phyloP scores from a whole-genome alignment of 2,329 filamentous ascomycete species.

The Falciphora oryzae region DNA sequence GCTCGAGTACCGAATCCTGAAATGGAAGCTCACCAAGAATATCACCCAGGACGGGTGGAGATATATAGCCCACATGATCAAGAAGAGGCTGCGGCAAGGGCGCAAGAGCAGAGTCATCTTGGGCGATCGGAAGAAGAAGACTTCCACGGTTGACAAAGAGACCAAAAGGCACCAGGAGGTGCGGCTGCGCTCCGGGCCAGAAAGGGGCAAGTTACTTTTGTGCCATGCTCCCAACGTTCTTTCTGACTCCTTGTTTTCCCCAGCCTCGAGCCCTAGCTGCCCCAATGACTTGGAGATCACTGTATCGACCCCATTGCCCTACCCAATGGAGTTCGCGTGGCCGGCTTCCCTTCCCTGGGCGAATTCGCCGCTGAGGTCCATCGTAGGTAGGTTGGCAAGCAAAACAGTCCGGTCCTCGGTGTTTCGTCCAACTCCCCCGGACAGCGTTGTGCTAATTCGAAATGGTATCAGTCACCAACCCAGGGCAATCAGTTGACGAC shows the following conservation, averaged over 20 bases:
- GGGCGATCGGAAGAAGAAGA: not conserved
- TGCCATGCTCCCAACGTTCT: no score
- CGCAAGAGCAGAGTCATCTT: not conserved
- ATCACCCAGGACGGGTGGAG: not conserved
- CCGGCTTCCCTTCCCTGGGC: not conserved
- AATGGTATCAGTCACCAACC: no score
- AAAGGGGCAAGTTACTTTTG: no score
- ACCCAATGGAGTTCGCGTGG: not conserved
- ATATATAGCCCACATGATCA: not conserved
- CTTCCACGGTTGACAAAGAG: not conserved
- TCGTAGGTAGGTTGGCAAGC: not conserved
- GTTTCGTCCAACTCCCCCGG: no score
- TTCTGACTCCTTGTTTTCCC: no score
- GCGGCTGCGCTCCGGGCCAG: no score
- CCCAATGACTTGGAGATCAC: not conserved
- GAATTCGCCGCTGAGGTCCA: not conserved
- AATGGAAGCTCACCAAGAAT: constrained; percentile 2
- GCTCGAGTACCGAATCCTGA: not conserved
- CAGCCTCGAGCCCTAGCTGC: not conserved
- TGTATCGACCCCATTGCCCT: not conserved
- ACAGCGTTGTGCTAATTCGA: no score
- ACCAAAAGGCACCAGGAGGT: not conserved
- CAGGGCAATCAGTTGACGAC: no score
- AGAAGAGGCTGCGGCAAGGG: not conserved
- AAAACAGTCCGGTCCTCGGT: no score